Percentiles rank a stretch among this genome's conserved stretches.
These are phyloP conservation scores for Wickerhamiella brachini DNA, from an alignment of 805 yeast species.

Conservation along the genomic window DNA sequence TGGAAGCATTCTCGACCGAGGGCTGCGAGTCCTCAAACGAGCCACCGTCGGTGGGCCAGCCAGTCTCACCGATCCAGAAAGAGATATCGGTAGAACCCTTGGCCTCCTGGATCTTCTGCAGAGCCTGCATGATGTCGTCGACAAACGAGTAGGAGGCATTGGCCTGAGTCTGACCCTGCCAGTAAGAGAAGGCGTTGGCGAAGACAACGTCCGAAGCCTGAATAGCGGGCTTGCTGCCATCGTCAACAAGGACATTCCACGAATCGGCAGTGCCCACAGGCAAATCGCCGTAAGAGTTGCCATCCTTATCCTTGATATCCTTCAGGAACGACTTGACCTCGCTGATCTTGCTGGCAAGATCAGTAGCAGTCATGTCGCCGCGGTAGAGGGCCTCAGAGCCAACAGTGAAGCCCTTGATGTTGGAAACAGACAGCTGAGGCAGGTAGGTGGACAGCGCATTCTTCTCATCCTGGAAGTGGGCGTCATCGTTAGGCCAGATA, in stretches of 20 bases:
- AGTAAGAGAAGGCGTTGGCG: conserved; percentile 94
- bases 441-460: conserved; percentile 54
- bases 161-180: conserved; percentile 87
- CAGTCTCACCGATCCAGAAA: conserved; percentile 96
- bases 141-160: conserved; percentile 86
- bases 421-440: conserved; percentile 47
- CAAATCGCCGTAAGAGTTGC: conserved; percentile 53
- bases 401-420: conserved; percentile 67
- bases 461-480: conserved; percentile 64
- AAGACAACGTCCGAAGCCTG: conserved; percentile 71
- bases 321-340: conserved; percentile 47
- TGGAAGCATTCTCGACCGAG: conserved; percentile 54
- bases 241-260: conserved; percentile 85
- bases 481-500: conserved; percentile 85
- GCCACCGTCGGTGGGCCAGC: conserved; percentile 89
- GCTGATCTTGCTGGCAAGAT: conserved; percentile 54
- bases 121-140: conserved; percentile 95
- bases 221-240: conserved; percentile 54
- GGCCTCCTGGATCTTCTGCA: conserved; percentile 70
- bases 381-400: conserved; percentile 96
- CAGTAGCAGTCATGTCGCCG: conserved; percentile 62
- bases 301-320: conserved; percentile 62
- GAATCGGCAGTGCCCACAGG: conserved; percentile 93
- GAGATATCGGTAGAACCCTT: conserved; percentile 79
- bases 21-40: conserved; percentile 55